Base-by-base conservation (phyloP, 352 stramenopile genomes). In the Pythium periplocum region DNA sequence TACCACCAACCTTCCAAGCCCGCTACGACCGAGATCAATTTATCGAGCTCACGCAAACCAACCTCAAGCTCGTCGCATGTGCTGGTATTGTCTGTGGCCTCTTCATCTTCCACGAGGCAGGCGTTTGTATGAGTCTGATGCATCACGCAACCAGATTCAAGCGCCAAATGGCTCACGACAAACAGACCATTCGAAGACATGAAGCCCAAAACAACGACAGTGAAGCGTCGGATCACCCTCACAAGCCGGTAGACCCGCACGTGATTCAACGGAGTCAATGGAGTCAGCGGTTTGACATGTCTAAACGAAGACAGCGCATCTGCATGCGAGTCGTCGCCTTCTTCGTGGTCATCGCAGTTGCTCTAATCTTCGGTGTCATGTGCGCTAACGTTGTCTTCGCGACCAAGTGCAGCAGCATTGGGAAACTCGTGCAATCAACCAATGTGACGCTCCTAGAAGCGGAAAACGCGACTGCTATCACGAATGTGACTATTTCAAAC, bases 321-420 rank as follows among this genome's bases (percentile, higher is more conserved):
- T 71, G 45, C 1, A 89, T 92, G 78, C 73, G 75, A 32, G 39
- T 89, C 12, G 61, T 68, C 1, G 61, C 73, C 17, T 57, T 78
- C 26, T 32, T 85, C 3, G 72, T 81, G 42, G 42, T 78, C 7
- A 46, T 88, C 2, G 69, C 61, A 1, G 61, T 89, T 26, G 56
- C 66, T 11, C 75, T 89, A 43, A 75, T 92, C 65, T 99, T 99
- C 62, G 97, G 93, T 2, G 96, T 98, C 45, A 91, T 62, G 53
- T 86, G 73, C 44, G 62, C 75, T 37, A 92, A 81, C 47, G 74
- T 89, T 6, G 69, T 87, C 26, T 85, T 92, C 38, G 61, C 77
- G 8, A 68, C 75, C 9, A 86, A 92, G 54, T 88, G 81, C 63
- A 75, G 68, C 57, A 80, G 68, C 26, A 85, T 89, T 32, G 71